Base-by-base conservation (phyloP, 1,139 yeast species). In the Candida smagusa region DNA sequence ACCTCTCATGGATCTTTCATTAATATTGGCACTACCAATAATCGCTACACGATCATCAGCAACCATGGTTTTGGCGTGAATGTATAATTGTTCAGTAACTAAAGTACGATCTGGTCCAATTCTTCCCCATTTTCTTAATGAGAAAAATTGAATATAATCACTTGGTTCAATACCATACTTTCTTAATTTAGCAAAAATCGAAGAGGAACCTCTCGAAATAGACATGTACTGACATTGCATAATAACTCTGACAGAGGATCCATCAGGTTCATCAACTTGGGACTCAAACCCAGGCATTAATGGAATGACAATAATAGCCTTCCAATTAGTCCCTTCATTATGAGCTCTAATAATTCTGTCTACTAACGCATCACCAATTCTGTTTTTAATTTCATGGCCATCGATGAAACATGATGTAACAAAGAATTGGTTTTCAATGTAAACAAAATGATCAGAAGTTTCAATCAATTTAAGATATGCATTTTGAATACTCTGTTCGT, bases 261-360 rank as follows among this genome's bases (percentile, higher is more conserved):
- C 98, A 49, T 89, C 97, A 6, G 95, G 86, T 47, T 86, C 79
- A 58, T 92, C 97, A 26, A 94, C 95, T 49, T 89, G 88, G 12
- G 96, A 83, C 54, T 87, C 95, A 58, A 94, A 94, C 0, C 98
- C 99, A 1, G 99, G 99, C 95, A 92, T 88, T 49, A 94, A 69
- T 3, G 99, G 99, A 44, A 94, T 88, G 5, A 92, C 76, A 44
- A 92, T 82, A 12, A 89, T 76, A 1, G 97, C 97, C 48, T 82
- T 82, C 99, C 99, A 94, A 21, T 68, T 61, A 38, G 81, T 84
- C 3, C 81, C 80, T 44, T 84, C 86, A 42, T 77, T 75, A 53
- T 86, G 84, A 0, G 98, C 98, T 35, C 89, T 75, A 24, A 89
- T 84, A 39, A 92, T 89, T 53, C 99, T 74, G 56, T 92, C 97